Base-by-base conservation (phyloP, 2,329 filamentous ascomycete genomes). In the Ophiostoma novo-ulmi region DNA sequence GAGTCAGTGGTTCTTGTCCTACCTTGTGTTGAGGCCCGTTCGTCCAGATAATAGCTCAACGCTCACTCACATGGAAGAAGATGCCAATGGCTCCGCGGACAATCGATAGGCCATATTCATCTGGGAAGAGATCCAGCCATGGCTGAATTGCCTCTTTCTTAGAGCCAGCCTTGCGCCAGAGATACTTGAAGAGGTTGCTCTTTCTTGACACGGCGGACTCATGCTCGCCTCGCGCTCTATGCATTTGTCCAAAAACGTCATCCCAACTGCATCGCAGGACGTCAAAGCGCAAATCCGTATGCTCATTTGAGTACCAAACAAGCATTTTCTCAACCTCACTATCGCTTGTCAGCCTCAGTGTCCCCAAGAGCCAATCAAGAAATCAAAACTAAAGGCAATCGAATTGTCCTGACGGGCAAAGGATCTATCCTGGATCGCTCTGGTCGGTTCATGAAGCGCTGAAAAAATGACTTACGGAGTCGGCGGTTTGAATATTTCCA, bases 41-140 rank as follows among this genome's bases (percentile, higher is more conserved):
- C n/a, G n/a, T 35, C 52, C 52, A 22, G 3, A 58, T 58, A 17
- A 26, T 14, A 61, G 2, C 58, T 61, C 58, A 61, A 58, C 5
- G 44, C 20, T 36, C 38, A 38, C 70, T 38, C 55, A 70, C 70
- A 41, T 72, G 67, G 17, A 72, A 72, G 5, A 72, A 36, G 17
- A 72, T 63, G 8, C 44, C 69, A 17, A 72, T 70, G 14, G 71
- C 61, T n/a, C 67, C 71, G 13, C 69, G 69, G 13, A 70, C 69
- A 26, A 72, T 22, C 1, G 69, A 69, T 22, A 72, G 26, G 2
- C 71, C 71, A 38, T 70, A 70, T n/a, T 70, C 66, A 41, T 70
- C 71, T n/a, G 71, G 71, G 10, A 72, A 70, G 3, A 72, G 66
- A 1, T 67, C 61, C 14, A 72, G 67, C 71, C 71, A 72, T 3